Base-by-base conservation (phyloP, 371 early-diverging fungal species). In the Actinomortierella ambigua region DNA sequence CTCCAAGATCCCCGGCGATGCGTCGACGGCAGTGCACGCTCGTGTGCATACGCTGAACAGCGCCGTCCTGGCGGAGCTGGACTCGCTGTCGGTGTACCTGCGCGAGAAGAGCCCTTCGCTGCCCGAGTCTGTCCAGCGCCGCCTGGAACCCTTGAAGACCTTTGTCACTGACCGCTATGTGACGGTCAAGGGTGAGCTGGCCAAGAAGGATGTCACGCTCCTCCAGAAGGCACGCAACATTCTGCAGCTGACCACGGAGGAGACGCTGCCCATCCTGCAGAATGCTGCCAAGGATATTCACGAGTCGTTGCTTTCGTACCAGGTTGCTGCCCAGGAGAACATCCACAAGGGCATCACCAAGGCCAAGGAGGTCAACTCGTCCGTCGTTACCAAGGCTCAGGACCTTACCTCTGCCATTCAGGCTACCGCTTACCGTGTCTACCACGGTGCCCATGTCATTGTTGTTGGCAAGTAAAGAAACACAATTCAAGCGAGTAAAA, bases 221-320 rank as follows among this genome's bases (percentile, higher is more conserved):
- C 34, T 81, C 29, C 80, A 82, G 65, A 86, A 84, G 66, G 85
- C 86, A 0, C 78, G 78, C 47, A 79, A 82, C 64, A 80, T 86
- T 18, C 49, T 84, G 20, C 61, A 77, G 1, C 51, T 86, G 44
- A 82, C 83, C 24, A 79, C 78, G 18, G 77, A 77, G 46, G 79
- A 82, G 52, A 75, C 84, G 1, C 63, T 86, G 17, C 85, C 85
- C 23, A 59, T 82, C 20, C 62, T 84, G 18, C 79, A 80, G 57
- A 61, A 55, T 13, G 79, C 84, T 22, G 78, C 81, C 46, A 65
- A 80, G n/a, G 80, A 75, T 28, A 53, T 84, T 27, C 79, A 77
- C 29, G 75, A 78, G 62, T 61, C 63, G 11, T 50, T 77, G 42
- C 20, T 20, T 18, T 50, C 46, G 22, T 77, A 77, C 59, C 73